Evolutionary conservation across 495 filamentous ascomycete genomes (phyloP).

Genomic region (Letharia columbiana): DNA sequence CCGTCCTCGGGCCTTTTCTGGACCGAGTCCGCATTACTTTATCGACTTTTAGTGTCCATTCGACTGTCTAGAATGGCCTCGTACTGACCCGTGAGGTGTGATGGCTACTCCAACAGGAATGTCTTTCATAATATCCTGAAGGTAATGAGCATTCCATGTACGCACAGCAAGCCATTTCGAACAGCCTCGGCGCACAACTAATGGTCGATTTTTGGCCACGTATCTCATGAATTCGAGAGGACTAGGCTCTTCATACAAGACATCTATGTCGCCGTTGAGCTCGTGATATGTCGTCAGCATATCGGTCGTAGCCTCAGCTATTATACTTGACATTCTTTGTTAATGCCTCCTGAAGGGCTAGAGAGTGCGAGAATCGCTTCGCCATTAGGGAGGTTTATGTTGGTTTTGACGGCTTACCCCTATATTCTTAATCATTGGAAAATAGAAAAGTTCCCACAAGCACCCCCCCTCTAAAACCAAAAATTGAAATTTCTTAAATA

Average conservation of each 20-base stretch:
- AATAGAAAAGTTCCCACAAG: no score
- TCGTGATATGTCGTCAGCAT: slow-evolving; percentile 46
- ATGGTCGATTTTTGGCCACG: slow-evolving; percentile 58
- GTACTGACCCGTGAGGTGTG: slow-evolving; percentile 54
- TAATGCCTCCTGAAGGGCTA: no score
- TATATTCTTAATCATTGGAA: no score
- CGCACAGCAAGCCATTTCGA: slow-evolving; percentile 47
- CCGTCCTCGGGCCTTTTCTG: slow-evolving; percentile 23
- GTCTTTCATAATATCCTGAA: slow-evolving; percentile 43
- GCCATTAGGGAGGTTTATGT: no score
- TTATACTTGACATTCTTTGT: neutral
- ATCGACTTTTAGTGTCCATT: neutral
- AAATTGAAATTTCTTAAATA: no score
- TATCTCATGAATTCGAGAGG: slow-evolving; percentile 66
- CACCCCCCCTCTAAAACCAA: no score
- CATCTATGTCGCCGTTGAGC: slow-evolving; percentile 52
- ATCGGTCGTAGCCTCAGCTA: neutral
- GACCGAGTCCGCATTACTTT: slow-evolving; percentile 33
- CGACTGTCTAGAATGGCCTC: neutral
- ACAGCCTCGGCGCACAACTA: slow-evolving; percentile 54
- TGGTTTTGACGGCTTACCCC: no score
- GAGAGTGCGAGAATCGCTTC: no score
- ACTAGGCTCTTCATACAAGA: slow-evolving; percentile 52
- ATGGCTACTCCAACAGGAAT: slow-evolving; percentile 58
- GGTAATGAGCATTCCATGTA: slow-evolving; percentile 50